These are phyloP conservation scores for Salix udensis DNA, from an alignment of 345 rosid genomes.

Conservation along the genomic window DNA sequence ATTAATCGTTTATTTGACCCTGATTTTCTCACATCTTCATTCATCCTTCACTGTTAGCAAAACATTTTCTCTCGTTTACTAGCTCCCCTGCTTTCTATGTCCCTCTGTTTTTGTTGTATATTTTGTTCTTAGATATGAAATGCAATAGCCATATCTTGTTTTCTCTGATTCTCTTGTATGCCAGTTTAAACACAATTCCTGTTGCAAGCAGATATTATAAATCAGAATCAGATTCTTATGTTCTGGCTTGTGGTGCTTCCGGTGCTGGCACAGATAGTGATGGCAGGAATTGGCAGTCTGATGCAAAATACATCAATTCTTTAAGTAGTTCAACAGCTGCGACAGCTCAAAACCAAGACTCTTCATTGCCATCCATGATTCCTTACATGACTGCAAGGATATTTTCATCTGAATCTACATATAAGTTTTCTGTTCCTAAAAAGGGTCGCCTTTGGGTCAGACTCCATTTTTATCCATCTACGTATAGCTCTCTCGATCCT, in stretches of 20 bases:
- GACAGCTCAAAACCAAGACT: conserved; percentile 18
- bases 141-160: conserved; percentile 4
- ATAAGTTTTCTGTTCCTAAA: conserved; percentile 18
- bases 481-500: conserved; percentile 22
- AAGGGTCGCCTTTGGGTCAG: conserved; percentile 22
- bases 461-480: conserved; percentile 26
- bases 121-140: conserved; percentile 9
- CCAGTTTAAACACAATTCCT: neutral
- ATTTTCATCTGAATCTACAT: conserved; percentile 12
- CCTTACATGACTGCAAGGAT: conserved; percentile 31
- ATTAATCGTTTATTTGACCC: neutral
- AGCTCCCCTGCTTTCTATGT: conserved; percentile 1
- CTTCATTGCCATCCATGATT: conserved; percentile 23
- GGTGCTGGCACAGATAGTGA: conserved; percentile 11
- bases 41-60: neutral
- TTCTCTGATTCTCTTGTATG: neutral
- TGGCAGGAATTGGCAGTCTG: conserved; percentile 28
- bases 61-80: neutral
- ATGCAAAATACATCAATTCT: conserved; percentile 10
- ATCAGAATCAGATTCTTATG: conserved; percentile 15
- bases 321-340: conserved; percentile 8
- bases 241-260: conserved; percentile 21
- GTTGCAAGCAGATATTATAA: conserved; percentile 2
- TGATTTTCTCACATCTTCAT: neutral
- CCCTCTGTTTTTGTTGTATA: neutral